phyloP scores from a whole-genome alignment of 768 basidiomycete species.

The Auriscalpium vulgare region DNA sequence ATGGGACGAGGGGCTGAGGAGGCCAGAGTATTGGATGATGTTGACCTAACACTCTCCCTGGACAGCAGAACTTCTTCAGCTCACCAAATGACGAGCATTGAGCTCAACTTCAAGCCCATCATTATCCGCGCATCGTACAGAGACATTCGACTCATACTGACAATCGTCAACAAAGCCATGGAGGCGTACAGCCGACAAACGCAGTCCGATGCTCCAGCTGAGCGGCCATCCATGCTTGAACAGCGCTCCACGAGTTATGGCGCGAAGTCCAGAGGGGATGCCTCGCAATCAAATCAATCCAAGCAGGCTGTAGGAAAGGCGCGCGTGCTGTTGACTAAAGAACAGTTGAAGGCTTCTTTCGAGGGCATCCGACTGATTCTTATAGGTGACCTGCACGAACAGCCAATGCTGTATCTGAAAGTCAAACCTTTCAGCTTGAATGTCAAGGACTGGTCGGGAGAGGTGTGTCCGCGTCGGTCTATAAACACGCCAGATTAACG shows the following conservation, averaged over 20 bases:
- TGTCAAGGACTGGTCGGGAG: conserved; percentile 91
- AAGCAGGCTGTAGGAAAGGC: conserved; percentile 26
- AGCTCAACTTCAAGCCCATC: conserved; percentile 73
- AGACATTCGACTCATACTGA: conserved; percentile 83
- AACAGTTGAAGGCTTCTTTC: conserved; percentile 79
- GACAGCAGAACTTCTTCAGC: conserved; percentile 70
- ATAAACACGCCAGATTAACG: background rate
- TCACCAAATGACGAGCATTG: conserved; percentile 75
- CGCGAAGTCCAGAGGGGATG: too few relatives aligned
- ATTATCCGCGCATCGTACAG: conserved; percentile 93
- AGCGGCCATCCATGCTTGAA: conserved; percentile 7
- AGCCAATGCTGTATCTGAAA: conserved; percentile 86
- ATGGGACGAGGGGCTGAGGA: conserved; percentile 82
- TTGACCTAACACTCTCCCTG: conserved; percentile 80
- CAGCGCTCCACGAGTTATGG: background rate
- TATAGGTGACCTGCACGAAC: conserved; percentile 92
- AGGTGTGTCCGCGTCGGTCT: conserved; percentile 38
- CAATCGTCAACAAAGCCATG: conserved; percentile 81
- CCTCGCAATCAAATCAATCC: conserved; percentile 2
- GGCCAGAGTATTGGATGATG: conserved; percentile 88
- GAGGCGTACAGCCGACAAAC: conserved; percentile 52
- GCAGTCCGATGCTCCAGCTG: conserved; percentile 16
- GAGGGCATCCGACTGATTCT: conserved; percentile 91
- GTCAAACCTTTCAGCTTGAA: conserved; percentile 76
- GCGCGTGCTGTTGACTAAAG: conserved; percentile 59